Base-by-base conservation (phyloP, 352 stramenopile genomes). In the Saprolegnia diclina region DNA sequence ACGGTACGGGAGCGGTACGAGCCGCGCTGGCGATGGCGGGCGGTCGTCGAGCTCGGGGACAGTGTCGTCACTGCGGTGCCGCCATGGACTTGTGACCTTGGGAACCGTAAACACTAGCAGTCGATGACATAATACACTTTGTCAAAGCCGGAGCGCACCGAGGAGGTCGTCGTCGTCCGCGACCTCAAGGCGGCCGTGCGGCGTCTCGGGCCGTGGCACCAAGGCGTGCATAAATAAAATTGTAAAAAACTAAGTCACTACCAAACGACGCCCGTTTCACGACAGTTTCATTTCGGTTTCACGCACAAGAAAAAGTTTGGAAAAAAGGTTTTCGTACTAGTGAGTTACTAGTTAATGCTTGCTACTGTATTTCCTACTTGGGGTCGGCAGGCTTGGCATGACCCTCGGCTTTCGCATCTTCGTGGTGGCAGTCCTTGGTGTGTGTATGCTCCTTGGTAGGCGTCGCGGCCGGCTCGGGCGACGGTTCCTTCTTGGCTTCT, bases 391-490 rank as follows among this genome's bases (percentile, higher is more conserved):
- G 14, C 29, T 65, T 65, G 44, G 37, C 18, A n/a, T 57, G 22
- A 16, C 52, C 52, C 16, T 57, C 52, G 9, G 52, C n/a, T 9
- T 59, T 59, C 11, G 42, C 42, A 59, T 7, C 7, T 57, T 57
- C 52, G 32, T 57, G 52, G 7, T 57, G 52, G 32, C 52, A 57
- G 52, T 57, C 52, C 32, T 57, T 57, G 7, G 52, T 57, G 52
- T 57, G 52, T 57, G 16, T 16, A 16, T 57, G 52, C 52, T 65
- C 56, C 56, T 65, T 42, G 13, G 56, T 22, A 52, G 62, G 22
- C 1, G 40, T 26, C 0, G 18, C 32, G 10, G 40, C 19, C 29
- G 62, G 5, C 50, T 67, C 29, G 14, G 18, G 19, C 21, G 56
- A 0, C 26, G 35, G 35, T 29, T 65, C 56, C 37, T 65, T 65